Base-by-base conservation (phyloP, 768 basidiomycete species). In the Leucocoprinus birnbaumii region DNA sequence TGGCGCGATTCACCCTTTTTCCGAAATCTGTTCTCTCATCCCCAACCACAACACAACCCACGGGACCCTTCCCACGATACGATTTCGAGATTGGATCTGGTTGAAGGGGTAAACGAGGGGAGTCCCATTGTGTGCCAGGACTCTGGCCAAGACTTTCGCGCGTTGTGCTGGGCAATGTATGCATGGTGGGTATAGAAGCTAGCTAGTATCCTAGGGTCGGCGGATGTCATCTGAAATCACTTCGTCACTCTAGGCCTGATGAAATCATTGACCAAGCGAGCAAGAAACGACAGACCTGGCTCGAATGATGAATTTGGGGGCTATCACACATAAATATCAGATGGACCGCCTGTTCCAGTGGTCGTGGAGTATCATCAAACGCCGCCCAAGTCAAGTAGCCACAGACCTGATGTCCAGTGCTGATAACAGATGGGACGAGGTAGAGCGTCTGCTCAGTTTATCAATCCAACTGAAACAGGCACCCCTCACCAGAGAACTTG, bases 151-250 rank as follows among this genome's bases (percentile, higher is more conserved):
- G 18, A 22, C 6, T 45, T 53, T 25, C 31, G 52, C 9, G 34
- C 42, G 16, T 53, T 53, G 14, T 53, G 52, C 25, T 51, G 51
- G 51, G 27, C 31, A 1, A 27, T 51, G 44, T 45, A 45, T 25
- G 44, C 44, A 6, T 19, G 14, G 44, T 45, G n/a, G 24, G 44
- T 45, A 14, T n/a, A n/a, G n/a, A n/a, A n/a, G n/a, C n/a, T n/a
- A n/a, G n/a, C n/a, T n/a, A n/a, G n/a, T n/a, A n/a, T n/a, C 34
- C 14, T 35, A 6, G 34, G 34, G 6, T 35, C 14, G 34, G 14
- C 14, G 6, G 34, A 35, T 6, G 34, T 35, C 18, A 19, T 50
- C 37, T 19, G 13, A 14, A 6, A 6, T 35, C 7, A 21, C 35
- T 50, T 2, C 14, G 19, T 24, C 3, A 16, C 6, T 43, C 24